These are phyloP conservation scores for Aegilops tauschii DNA, from an alignment of 176 grass and related monocot species.

Conservation along the genomic window DNA sequence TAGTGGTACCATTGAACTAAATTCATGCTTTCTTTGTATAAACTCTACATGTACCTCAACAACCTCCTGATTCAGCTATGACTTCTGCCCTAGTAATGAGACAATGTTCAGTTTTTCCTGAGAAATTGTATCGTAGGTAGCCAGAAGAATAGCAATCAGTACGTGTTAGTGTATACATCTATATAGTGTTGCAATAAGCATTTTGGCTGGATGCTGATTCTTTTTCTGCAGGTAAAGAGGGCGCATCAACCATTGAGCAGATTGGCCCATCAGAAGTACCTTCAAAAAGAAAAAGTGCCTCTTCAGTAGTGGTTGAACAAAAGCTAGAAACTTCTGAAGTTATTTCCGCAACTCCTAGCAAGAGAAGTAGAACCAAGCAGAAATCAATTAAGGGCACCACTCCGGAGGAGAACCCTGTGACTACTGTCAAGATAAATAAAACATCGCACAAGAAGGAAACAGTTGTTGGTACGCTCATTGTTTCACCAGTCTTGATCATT, in stretches of 20 bases:
- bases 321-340: constrained; percentile 36
- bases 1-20: constrained; percentile 19
- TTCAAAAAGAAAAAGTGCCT: constrained; percentile 65
- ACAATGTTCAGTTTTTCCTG: neutral
- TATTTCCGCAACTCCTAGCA: constrained; percentile 49
- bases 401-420: constrained; percentile 25
- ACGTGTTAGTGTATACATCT: neutral
- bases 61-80: neutral
- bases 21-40: neutral
- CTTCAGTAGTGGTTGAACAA: constrained; percentile 51
- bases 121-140: neutral
- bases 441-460: constrained; percentile 40
- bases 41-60: neutral
- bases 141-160: constrained; percentile 19
- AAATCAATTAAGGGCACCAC: constrained; percentile 36
- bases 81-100: constrained; percentile 1
- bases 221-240: constrained; percentile 41
- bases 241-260: constrained; percentile 23
- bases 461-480: constrained; percentile 42
- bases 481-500: constrained; percentile 10
- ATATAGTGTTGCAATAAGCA: neutral
- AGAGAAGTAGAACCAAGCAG: constrained; percentile 65
- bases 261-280: neutral
- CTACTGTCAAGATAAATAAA: constrained; percentile 45
- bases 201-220: neutral